Percentiles rank a stretch among this genome's conserved stretches.
phyloP scores from a whole-genome alignment of 495 filamentous ascomycete species.

The Aspergillus incahuasiensis region DNA sequence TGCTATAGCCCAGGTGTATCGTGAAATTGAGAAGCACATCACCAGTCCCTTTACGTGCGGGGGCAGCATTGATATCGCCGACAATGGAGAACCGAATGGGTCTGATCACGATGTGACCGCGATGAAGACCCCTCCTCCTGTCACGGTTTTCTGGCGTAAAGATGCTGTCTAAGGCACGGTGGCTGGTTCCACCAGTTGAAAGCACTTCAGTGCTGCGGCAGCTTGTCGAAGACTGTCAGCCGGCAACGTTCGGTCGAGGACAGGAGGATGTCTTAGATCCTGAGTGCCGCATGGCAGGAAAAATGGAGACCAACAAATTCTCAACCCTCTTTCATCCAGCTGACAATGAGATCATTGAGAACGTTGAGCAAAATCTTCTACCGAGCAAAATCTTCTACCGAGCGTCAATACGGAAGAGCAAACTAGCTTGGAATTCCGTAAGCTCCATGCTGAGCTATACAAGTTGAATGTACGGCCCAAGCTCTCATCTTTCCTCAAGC shows the following conservation, averaged over 20 bases:
- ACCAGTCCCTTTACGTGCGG: neutral
- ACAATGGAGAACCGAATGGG: neutral
- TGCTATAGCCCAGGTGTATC: neutral
- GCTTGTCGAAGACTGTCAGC: slow-evolving; percentile 33
- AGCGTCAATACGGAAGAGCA: slow-evolving; percentile 15
- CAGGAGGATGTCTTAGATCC: slow-evolving; percentile 47
- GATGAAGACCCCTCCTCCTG: neutral
- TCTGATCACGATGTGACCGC: no score
- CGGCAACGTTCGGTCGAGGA: slow-evolving; percentile 45
- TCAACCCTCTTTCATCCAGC: slow-evolving; percentile 48
- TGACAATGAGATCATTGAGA: slow-evolving; percentile 48
- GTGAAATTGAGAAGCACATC: neutral
- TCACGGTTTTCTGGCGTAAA: neutral
- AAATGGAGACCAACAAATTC: slow-evolving; percentile 43
- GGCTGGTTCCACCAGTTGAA: neutral
- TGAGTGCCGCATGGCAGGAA: slow-evolving; percentile 46
- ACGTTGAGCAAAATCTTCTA: slow-evolving; percentile 39
- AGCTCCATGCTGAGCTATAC: slow-evolving; percentile 46
- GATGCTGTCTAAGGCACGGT: neutral
- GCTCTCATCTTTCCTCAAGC: neutral
- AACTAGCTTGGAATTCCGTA: slow-evolving; percentile 7
- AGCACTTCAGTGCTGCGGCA: neutral
- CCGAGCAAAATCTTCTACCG: slow-evolving; percentile 47
- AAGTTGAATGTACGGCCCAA: slow-evolving; percentile 47
- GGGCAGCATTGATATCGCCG: neutral